phyloP scores from a whole-genome alignment of 352 stramenopile genomes.

The Globisporangium nagaii region DNA sequence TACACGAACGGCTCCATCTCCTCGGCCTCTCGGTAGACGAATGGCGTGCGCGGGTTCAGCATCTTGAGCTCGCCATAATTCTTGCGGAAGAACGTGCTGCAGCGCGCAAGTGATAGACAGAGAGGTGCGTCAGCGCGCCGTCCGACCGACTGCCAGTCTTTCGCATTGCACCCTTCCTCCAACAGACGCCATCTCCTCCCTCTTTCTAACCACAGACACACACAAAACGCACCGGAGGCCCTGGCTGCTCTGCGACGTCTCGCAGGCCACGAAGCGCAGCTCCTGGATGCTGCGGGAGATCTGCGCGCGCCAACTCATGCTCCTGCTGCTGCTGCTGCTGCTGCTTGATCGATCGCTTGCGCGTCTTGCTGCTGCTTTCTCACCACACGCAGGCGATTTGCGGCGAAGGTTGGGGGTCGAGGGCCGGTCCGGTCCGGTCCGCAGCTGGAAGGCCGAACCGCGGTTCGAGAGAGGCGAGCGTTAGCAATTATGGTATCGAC shows the following conservation, averaged over 20 bases:
- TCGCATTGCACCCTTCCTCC: too few relatives aligned
- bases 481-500: too few relatives aligned
- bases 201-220: neutral
- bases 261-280: slow-evolving; percentile 79
- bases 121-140: slow-evolving; percentile 7
- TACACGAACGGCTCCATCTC: slow-evolving; percentile 88
- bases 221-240: slow-evolving; percentile 56
- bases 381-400: slow-evolving; percentile 7
- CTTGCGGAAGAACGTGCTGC: slow-evolving; percentile 80
- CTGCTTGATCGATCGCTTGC: neutral
- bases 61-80: slow-evolving; percentile 88
- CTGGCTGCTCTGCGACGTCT: slow-evolving; percentile 79
- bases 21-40: slow-evolving; percentile 84
- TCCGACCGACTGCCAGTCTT: too few relatives aligned
- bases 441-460: too few relatives aligned
- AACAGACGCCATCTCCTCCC: too few relatives aligned
- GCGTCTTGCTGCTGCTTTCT: slow-evolving; percentile 3
- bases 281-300: slow-evolving; percentile 84
- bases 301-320: slow-evolving; percentile 86
- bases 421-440: too few relatives aligned
- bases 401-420: too few relatives aligned
- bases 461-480: too few relatives aligned
- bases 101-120: slow-evolving; percentile 5
- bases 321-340: neutral
- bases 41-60: slow-evolving; percentile 77